Percentiles rank a stretch among this genome's conserved stretches.
These are phyloP conservation scores for Saccharomycopsis malanga DNA, from an alignment of 805 yeast species.

Conservation along the genomic window DNA sequence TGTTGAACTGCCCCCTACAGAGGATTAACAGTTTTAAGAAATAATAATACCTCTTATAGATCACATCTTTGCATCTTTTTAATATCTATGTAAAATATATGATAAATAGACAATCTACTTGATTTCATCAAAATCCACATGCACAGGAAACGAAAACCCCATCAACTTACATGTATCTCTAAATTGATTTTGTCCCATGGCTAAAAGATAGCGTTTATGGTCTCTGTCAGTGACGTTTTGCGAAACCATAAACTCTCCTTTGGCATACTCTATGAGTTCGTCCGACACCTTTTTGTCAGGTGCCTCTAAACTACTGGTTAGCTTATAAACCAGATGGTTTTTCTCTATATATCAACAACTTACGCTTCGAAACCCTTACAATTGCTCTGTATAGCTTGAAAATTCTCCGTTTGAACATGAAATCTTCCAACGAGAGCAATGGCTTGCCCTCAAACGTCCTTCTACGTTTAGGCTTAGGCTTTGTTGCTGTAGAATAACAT, in stretches of 20 bases:
- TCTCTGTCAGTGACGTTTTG: constrained; percentile 26
- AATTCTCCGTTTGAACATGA: constrained; percentile 27
- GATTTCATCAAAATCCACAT: constrained; percentile 9
- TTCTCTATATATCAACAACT: no score
- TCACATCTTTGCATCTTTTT: no score
- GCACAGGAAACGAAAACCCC: constrained; percentile 27
- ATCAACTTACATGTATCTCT: constrained; percentile 27
- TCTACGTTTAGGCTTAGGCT: neutral
- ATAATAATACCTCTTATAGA: no score
- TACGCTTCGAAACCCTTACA: constrained; percentile 27
- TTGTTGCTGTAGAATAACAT: no score
- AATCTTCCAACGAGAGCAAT: constrained; percentile 23
- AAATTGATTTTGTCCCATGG: constrained; percentile 31
- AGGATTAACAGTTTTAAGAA: no score
- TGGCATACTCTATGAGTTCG: constrained; percentile 28
- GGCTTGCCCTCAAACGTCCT: neutral
- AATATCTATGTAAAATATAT: no score
- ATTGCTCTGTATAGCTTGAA: constrained; percentile 30
- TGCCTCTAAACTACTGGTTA: constrained; percentile 22
- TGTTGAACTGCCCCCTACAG: no score
- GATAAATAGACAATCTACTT: no score
- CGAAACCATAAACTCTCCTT: constrained; percentile 29
- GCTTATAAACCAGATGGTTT: no score
- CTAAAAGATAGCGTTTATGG: constrained; percentile 27
- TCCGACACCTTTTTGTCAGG: constrained; percentile 23